phyloP scores from a whole-genome alignment of 176 grass and related monocot species.

The Rhynchospora tenuis region DNA sequence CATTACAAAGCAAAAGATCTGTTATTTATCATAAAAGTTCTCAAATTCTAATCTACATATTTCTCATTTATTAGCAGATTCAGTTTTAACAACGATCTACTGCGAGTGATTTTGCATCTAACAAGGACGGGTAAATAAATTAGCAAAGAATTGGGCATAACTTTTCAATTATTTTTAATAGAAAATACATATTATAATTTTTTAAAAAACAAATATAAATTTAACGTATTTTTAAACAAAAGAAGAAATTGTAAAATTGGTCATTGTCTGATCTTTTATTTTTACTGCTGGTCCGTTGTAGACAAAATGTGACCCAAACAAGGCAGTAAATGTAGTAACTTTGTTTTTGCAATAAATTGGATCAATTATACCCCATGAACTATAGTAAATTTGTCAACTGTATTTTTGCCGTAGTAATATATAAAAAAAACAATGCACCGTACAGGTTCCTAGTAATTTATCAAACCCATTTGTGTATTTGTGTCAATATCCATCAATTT shows the following conservation, averaged over 20 bases:
- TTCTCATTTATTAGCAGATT: too few relatives aligned
- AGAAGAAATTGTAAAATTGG: neutral
- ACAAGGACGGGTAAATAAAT: too few relatives aligned
- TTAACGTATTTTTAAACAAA: neutral
- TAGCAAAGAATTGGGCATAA: too few relatives aligned
- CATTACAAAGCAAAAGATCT: too few relatives aligned
- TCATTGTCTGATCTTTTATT: neutral
- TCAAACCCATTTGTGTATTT: neutral
- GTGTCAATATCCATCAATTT: neutral
- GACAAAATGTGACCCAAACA: neutral
- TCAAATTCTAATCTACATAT: too few relatives aligned
- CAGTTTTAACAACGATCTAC: too few relatives aligned
- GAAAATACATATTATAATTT: too few relatives aligned
- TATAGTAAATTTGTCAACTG: neutral
- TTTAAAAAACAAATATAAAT: neutral
- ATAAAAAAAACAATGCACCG: neutral
- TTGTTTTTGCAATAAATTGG: constrained; percentile 1
- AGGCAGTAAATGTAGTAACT: neutral
- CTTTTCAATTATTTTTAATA: too few relatives aligned
- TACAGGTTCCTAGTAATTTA: neutral
- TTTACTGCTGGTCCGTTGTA: neutral
- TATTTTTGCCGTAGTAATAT: neutral
- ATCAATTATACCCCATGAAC: neutral
- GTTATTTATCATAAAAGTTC: too few relatives aligned
- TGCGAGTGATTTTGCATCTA: too few relatives aligned